Base-by-base conservation (phyloP, 2,329 filamentous ascomycete genomes). In the Penicillium brasilianum region DNA sequence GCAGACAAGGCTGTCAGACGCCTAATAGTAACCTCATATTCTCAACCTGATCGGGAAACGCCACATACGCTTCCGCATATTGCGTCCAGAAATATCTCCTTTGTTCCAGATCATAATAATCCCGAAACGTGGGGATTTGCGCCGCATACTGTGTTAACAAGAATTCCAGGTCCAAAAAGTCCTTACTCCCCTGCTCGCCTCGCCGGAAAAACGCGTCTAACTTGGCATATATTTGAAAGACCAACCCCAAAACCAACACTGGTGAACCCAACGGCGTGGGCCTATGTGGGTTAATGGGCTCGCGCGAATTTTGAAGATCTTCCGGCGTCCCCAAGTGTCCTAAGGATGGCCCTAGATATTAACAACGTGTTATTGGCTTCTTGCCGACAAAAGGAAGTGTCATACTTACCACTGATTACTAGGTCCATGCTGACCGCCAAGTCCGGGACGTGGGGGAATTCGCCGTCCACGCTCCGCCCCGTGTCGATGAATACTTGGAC, bases 401-500 rank as follows among this genome's bases (percentile, higher is more conserved):
- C 52, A 30, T 20, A 49, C 62, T 61, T 53, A 66, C 65, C 65
- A 57, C 65, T 66, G 20, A 66, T 66, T 16, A 66, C 65, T 25
- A 66, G 62, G 16, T 66, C 65, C 65, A 66, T 66, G 51, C 65
- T 66, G 34, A 66, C 62, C 11, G 65, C 65, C 57, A 66, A 53
- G 46, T 66, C 65, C 10, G 62, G 60, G 20, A 66, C 62, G 37
- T 66, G 60, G 4, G 65, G 62, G 37, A 66, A 66, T 32, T 66
- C 65, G 32, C 49, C 55, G 37, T 66, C 65, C 28, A 65, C 57
- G n/a, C 54, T 66, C n/a, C 55, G 60, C 20, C 65, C 65, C 25
- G 62, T 64, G 51, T 66, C 65, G 60, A 66, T 66, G 37, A 66
- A 66, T 28, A 66, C 62, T 53, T 66, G 65, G 41, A 65, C 63